Base-by-base conservation (phyloP, 305 asterid genomes). In the Salvia sclarea region DNA sequence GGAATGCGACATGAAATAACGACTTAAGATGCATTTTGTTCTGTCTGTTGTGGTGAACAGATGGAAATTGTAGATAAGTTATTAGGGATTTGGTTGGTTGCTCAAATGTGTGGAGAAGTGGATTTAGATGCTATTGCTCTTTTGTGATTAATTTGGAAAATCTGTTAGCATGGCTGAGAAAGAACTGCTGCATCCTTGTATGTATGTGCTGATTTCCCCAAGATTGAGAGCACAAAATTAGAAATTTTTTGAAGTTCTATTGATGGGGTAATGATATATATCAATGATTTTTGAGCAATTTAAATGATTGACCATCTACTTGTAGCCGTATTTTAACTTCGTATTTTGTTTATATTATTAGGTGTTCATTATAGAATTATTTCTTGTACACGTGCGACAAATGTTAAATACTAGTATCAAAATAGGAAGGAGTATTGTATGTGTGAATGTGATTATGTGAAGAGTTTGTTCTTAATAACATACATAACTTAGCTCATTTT, bases 1-100 rank as follows among this genome's bases (percentile, higher is more conserved):
- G 72, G 96, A 87, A 70, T 72, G 80, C 16, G 89, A 83, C 52
- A 40, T 70, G 73, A 84, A 82, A 75, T 78, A 81, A 62, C 35
- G 66, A 76, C 58, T 60, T 37, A 62, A 18, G 49, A 38, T 73
- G 61, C 38, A 14, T 63, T 30, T 33, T 57, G 69, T 50, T 66
- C 50, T 72, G 76, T 44, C 0, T 50, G 43, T 64, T 8, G 59
- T 73, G 68, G 52, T 67, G 62, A 67, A 52, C 67, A 28, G 21
- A 13, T 43, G 53, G 60, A 53, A 66, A 59, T 38, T 77, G 82
- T 77, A 71, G 73, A 77, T 77, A 74, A 74, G 63, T 54, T 45
- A 67, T 58, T 70, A 20, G 69, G 59, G 50, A 38, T 49, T 22
- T 58, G 69, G 69, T 21, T 21, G 16, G 84, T 74, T 13, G 72